These are phyloP conservation scores for Aquilaria malaccensis DNA, from an alignment of 345 rosid genomes.

Conservation along the genomic window DNA sequence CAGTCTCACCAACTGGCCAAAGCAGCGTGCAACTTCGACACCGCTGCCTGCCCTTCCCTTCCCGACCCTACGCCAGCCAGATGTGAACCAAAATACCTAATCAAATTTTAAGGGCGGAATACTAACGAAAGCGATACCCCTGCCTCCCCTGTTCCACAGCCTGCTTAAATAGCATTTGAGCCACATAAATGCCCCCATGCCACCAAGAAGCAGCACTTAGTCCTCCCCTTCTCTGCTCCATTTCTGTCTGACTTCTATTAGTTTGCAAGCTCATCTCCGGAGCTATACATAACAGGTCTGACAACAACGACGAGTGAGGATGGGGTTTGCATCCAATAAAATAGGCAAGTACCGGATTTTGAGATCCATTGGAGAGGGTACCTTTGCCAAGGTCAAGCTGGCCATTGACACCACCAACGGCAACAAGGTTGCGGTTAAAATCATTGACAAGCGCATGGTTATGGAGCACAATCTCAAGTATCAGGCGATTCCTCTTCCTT, in stretches of 20 bases:
- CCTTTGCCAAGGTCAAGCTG: conserved; percentile 85
- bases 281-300: neutral
- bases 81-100: neutral
- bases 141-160: neutral
- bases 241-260: neutral
- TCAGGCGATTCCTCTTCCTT: conserved; percentile 31
- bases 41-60: neutral
- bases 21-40: conserved; percentile 5
- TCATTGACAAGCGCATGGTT: conserved; percentile 70
- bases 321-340: conserved; percentile 39
- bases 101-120: neutral
- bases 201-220: conserved; percentile 2
- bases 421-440: conserved; percentile 62
- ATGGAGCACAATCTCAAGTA: conserved; percentile 57
- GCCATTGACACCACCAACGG: conserved; percentile 58
- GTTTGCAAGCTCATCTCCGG: no score
- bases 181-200: conserved; percentile 11
- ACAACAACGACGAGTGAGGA: conserved; percentile 19
- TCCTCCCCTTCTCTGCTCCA: neutral
- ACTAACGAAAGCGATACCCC: no score
- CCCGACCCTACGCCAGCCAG: neutral
- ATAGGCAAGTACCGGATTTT: conserved; percentile 69
- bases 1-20: conserved; percentile 30
- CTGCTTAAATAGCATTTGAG: neutral
- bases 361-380: conserved; percentile 79